phyloP scores from a whole-genome alignment of 23 red algal genomes.

The Cyanidiococcus yangmingshanensis region DNA sequence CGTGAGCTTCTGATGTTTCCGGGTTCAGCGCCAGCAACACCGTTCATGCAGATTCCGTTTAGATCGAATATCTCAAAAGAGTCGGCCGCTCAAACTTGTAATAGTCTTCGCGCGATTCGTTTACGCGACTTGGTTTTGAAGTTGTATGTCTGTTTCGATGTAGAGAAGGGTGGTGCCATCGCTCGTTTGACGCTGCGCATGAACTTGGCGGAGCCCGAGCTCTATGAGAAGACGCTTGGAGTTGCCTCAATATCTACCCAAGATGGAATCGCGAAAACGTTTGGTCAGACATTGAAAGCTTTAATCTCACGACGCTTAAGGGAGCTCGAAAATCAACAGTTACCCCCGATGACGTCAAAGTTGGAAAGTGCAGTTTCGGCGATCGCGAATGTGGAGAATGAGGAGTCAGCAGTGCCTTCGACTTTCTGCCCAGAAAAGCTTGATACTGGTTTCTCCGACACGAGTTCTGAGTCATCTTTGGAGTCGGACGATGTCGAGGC shows the following conservation, averaged over 20 bases:
- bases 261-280: not conserved
- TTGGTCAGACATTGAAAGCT: not conserved
- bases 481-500: not conserved
- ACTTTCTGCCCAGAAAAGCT: no score
- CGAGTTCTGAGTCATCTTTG: not conserved
- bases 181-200: not conserved
- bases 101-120: not conserved
- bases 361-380: not conserved
- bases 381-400: not conserved
- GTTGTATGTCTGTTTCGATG: not conserved
- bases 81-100: not conserved
- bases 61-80: not conserved
- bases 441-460: not conserved
- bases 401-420: no score
- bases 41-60: slow-evolving; percentile 75
- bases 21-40: slow-evolving; percentile 57
- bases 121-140: slow-evolving; percentile 1
- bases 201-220: not conserved
- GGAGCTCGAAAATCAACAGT: not conserved
- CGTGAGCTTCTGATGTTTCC: slow-evolving; percentile 95
- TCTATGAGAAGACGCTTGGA: not conserved
- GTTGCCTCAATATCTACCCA: not conserved
- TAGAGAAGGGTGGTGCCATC: not conserved
- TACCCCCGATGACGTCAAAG: not conserved
- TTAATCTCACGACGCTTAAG: not conserved